These are phyloP conservation scores for Neophaeococcomyces aloes DNA, from an alignment of 2,329 filamentous ascomycete species.

Conservation along the genomic window DNA sequence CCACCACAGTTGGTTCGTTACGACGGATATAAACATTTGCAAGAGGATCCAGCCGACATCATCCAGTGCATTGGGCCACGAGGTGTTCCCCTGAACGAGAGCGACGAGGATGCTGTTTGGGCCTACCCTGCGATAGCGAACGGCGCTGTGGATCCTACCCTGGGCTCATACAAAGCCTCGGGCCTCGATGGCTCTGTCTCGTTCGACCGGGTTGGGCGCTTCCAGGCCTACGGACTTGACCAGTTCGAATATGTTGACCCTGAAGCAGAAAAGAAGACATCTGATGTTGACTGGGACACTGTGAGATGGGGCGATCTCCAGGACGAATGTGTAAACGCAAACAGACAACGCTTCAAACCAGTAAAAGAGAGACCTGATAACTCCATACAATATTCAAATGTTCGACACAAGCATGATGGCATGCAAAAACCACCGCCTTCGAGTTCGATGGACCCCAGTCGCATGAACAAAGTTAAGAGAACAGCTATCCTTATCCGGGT, in stretches of 20 bases:
- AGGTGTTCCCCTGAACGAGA: constrained; percentile 41
- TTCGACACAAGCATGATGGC: constrained; percentile 20
- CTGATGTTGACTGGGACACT: constrained; percentile 44
- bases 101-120: constrained; percentile 51
- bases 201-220: constrained; percentile 58
- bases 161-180: constrained; percentile 54
- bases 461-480: constrained; percentile 31
- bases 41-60: constrained; percentile 25
- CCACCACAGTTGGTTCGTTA: constrained; percentile 20
- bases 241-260: constrained; percentile 21
- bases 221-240: constrained; percentile 45
- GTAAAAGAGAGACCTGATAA: constrained; percentile 19
- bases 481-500: constrained; percentile 73
- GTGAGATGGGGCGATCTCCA: constrained; percentile 66
- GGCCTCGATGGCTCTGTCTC: constrained; percentile 56
- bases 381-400: constrained; percentile 23
- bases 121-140: constrained; percentile 38
- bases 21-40: constrained; percentile 18
- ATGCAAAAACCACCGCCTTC: constrained; percentile 10
- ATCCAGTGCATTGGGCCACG: constrained; percentile 55
- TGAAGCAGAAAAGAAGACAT: constrained; percentile 24
- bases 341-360: constrained; percentile 49
- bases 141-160: constrained; percentile 25
- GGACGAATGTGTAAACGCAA: constrained; percentile 53
- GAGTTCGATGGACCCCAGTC: constrained; percentile 16